Percentiles rank a stretch among this genome's conserved stretches.
These are phyloP conservation scores for Aureobasidium melanogenum DNA, from an alignment of 2,329 filamentous ascomycete species.

Conservation along the genomic window DNA sequence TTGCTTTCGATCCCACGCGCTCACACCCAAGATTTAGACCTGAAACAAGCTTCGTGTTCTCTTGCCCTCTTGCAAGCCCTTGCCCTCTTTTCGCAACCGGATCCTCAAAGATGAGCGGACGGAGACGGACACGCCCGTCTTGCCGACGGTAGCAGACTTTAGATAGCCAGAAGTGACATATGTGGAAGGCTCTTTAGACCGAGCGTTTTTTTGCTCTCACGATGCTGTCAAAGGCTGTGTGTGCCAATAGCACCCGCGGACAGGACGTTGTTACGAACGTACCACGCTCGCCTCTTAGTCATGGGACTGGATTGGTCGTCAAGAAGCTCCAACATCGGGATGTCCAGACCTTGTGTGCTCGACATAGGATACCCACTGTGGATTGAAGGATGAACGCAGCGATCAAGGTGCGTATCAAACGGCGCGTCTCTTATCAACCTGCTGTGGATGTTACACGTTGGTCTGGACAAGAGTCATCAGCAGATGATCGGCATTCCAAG, in stretches of 20 bases:
- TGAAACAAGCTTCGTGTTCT: slow-evolving; percentile 4
- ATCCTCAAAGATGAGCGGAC: background rate
- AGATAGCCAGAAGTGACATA: background rate
- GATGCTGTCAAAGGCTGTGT: too few species aligned
- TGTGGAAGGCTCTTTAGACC: background rate
- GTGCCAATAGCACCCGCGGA: too few species aligned
- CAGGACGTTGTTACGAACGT: background rate
- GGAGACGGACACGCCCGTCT: background rate
- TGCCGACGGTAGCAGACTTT: background rate
- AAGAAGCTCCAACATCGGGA: background rate
- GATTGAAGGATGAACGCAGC: background rate
- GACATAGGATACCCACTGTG: background rate
- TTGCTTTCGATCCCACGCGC: background rate
- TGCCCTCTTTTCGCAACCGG: background rate
- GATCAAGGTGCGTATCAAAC: background rate
- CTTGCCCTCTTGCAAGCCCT: too few species aligned
- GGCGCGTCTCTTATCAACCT: background rate
- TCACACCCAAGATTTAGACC: background rate
- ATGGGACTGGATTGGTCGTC: background rate
- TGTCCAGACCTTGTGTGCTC: background rate
- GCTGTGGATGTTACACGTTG: background rate
- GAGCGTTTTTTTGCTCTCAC: background rate
- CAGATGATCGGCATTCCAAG: background rate
- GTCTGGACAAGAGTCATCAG: background rate
- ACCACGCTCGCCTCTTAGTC: background rate